Evolutionary conservation across 768 basidiomycete species (phyloP).

Genomic region (Mycena vitilis): DNA sequence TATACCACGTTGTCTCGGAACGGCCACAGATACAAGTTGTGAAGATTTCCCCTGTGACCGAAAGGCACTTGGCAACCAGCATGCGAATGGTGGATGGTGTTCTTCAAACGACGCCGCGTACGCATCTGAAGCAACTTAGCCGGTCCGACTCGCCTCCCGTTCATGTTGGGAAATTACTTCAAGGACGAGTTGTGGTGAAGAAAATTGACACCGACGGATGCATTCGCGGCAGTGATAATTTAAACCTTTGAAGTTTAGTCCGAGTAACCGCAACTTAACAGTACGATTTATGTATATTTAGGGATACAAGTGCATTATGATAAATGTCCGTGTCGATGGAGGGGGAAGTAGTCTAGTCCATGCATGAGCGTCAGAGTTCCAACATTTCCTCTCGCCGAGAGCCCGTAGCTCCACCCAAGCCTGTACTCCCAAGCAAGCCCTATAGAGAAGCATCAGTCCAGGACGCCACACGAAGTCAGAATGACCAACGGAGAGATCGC

Average conservation of each 20-base stretch:
- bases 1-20: constrained; percentile 23
- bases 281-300: constrained; percentile 22
- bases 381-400: not conserved
- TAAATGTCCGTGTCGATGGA: constrained; percentile 30
- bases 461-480: not conserved
- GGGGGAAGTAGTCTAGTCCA: not conserved
- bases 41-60: constrained; percentile 16
- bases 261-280: constrained; percentile 6
- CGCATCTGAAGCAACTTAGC: not conserved
- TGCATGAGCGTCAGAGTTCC: not conserved
- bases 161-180: constrained; percentile 24
- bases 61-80: constrained; percentile 26
- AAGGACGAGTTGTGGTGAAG: constrained; percentile 24
- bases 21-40: constrained; percentile 27
- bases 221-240: constrained; percentile 12
- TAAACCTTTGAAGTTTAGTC: too few species aligned
- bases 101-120: constrained; percentile 3
- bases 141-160: not conserved
- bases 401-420: not conserved
- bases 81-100: constrained; percentile 22
- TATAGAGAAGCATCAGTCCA: not conserved
- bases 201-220: constrained; percentile 18
- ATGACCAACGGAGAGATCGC: constrained; percentile 44
- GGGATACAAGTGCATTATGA: constrained; percentile 31
- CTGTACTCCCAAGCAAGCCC: constrained; percentile 17